Evolutionary conservation across 2,329 filamentous ascomycete species (phyloP).

Genomic region (Neobulgaria alba): DNA sequence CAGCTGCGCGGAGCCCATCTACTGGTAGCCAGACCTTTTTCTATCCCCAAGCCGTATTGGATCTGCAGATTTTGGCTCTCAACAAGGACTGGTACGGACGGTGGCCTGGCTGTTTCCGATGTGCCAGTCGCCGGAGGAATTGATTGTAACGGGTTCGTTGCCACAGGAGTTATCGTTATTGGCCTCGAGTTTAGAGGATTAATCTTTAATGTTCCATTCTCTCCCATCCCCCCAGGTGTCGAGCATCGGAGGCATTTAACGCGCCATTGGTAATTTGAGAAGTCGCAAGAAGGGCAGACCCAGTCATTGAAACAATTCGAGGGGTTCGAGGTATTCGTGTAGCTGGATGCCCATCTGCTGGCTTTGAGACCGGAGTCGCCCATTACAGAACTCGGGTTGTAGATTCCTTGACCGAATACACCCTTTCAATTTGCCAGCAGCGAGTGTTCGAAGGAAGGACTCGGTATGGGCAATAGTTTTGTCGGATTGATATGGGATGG

Average conservation of each 20-base stretch:
- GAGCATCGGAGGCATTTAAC: constrained; percentile 3
- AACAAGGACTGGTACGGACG: not conserved
- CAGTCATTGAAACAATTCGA: constrained; percentile 3
- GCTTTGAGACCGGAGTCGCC: not conserved
- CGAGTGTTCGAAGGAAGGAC: too few relatives aligned
- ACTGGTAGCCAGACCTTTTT: constrained; percentile 16
- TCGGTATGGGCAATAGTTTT: too few relatives aligned
- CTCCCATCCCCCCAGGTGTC: not conserved
- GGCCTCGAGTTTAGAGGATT: not conserved
- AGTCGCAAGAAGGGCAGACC: constrained; percentile 3
- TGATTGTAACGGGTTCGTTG: not conserved
- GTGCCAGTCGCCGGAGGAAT: not conserved
- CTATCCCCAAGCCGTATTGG: not conserved
- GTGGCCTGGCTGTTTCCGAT: not conserved
- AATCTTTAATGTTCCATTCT: not conserved
- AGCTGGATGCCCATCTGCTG: not conserved
- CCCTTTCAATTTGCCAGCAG: too few relatives aligned
- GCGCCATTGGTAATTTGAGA: constrained; percentile 4
- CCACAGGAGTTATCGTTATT: not conserved
- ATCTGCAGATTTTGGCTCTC: not conserved
- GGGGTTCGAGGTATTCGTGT: not conserved
- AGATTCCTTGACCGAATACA: too few relatives aligned
- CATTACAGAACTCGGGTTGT: too few relatives aligned
- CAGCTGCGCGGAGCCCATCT: constrained; percentile 22
- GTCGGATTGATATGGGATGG: too few relatives aligned